A percentile compares a stretch with the other conserved stretches of the same genome.
These are phyloP conservation scores for Phellopilus nigrolimitatus DNA, from an alignment of 1,284 basidiomycete genomes.

Conservation along the genomic window DNA sequence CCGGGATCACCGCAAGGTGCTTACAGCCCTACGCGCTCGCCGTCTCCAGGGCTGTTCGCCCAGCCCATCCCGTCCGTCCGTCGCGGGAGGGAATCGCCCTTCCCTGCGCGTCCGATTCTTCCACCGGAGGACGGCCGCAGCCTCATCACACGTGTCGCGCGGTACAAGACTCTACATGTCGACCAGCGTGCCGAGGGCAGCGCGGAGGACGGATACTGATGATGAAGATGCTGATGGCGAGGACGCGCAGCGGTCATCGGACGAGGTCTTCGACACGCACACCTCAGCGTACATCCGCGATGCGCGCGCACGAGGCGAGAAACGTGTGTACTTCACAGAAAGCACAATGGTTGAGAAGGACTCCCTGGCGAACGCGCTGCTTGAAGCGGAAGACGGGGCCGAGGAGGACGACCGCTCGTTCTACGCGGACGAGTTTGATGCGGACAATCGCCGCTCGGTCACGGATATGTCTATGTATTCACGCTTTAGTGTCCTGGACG, in stretches of 20 bases:
- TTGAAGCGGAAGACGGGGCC: neutral
- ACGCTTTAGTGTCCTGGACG: slow-evolving; percentile 16
- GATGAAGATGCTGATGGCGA: neutral
- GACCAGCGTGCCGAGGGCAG: neutral
- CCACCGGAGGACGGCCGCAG: slow-evolving; percentile 14
- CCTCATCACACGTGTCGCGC: slow-evolving; percentile 10
- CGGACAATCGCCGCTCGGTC: slow-evolving; percentile 7
- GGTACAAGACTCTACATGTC: slow-evolving; percentile 3
- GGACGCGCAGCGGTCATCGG: slow-evolving; percentile 3
- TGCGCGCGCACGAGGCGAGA: slow-evolving; percentile 18
- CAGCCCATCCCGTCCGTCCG: slow-evolving; percentile 5
- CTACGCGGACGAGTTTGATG: slow-evolving; percentile 1
- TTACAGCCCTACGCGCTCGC: neutral
- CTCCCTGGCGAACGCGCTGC: no score
- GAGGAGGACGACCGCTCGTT: slow-evolving; percentile 8
- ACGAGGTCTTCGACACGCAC: slow-evolving; percentile 11
- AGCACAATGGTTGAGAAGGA: neutral
- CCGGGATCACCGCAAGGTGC: neutral
- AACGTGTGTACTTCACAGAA: slow-evolving; percentile 16
- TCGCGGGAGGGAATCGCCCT: slow-evolving; percentile 18
- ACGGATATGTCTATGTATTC: slow-evolving; percentile 14
- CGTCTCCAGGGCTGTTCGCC: slow-evolving; percentile 7
- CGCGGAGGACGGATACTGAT: neutral
- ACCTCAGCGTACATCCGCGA: slow-evolving; percentile 16
- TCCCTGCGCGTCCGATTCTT: slow-evolving; percentile 17